phyloP scores from a whole-genome alignment of 1,139 yeast species.

The Blastobotrys elegans region DNA sequence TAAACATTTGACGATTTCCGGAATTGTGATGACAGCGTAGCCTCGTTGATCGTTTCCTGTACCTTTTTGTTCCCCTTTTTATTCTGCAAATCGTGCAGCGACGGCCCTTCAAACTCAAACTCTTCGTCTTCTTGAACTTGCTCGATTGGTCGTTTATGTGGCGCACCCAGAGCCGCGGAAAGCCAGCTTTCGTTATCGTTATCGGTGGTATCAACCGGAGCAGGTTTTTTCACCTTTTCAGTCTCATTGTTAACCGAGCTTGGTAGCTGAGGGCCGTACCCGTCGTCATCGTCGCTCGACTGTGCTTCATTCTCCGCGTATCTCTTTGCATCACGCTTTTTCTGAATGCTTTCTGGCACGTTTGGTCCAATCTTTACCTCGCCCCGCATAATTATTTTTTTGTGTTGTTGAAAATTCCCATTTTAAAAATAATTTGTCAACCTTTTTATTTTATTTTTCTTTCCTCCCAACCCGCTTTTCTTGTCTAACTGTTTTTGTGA shows the following conservation, averaged over 20 bases:
- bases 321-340: constrained; percentile 8
- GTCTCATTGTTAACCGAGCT: not conserved
- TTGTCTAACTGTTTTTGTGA: not conserved
- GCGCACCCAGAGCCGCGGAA: no score
- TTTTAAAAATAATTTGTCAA: no score
- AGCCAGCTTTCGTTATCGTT: no score
- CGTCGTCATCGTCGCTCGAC: not conserved
- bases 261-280: not conserved
- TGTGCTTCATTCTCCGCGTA: not conserved
- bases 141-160: no score
- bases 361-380: constrained; percentile 13
- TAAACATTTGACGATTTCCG: no score
- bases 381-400: not conserved
- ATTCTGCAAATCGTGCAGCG: not conserved
- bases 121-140: not conserved
- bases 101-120: not conserved
- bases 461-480: no score
- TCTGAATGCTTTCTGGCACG: constrained; percentile 15
- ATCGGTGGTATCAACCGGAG: no score
- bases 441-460: no score
- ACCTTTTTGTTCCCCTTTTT: not conserved
- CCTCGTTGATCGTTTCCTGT: not conserved
- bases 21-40: not conserved
- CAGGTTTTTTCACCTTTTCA: no score
- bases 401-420: no score